These are phyloP conservation scores for Furculomyces boomerangus DNA, from an alignment of 371 early-diverging fungal genomes.

Conservation along the genomic window DNA sequence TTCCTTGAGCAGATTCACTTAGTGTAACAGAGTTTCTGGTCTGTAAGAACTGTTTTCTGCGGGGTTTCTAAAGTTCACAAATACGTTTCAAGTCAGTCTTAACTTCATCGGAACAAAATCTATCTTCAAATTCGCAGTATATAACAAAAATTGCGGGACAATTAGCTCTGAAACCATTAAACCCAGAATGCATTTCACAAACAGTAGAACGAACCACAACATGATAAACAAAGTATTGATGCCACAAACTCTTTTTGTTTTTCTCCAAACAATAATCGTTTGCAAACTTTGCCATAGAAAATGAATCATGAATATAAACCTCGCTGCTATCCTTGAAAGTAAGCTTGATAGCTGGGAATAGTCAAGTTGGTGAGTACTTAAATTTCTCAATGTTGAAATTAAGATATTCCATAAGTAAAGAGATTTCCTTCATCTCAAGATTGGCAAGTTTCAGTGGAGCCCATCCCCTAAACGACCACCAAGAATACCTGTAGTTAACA, in stretches of 20 bases:
- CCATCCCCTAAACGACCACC: neutral
- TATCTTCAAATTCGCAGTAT: neutral
- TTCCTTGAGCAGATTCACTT: neutral
- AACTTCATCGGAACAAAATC: neutral
- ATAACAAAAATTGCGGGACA: neutral
- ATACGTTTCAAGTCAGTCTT: neutral
- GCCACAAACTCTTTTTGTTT: neutral
- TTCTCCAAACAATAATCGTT: neutral
- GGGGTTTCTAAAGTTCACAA: neutral
- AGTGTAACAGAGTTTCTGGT: neutral
- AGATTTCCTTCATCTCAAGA: neutral
- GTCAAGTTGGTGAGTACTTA: neutral
- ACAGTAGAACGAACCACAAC: neutral
- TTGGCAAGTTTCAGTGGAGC: neutral
- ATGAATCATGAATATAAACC: neutral
- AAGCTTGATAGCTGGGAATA: neutral
- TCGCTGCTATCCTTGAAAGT: neutral
- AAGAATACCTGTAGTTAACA: neutral
- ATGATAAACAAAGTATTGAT: neutral
- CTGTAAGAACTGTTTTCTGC: neutral
- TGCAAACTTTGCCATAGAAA: neutral
- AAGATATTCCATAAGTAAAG: neutral
- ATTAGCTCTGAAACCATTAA: neutral
- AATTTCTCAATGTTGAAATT: neutral
- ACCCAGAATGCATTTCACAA: neutral